A percentile compares a stretch with the other conserved stretches of the same genome.
Evolutionary conservation across 495 filamentous ascomycete species (phyloP).

Genomic region (Aspergillus ostianus): DNA sequence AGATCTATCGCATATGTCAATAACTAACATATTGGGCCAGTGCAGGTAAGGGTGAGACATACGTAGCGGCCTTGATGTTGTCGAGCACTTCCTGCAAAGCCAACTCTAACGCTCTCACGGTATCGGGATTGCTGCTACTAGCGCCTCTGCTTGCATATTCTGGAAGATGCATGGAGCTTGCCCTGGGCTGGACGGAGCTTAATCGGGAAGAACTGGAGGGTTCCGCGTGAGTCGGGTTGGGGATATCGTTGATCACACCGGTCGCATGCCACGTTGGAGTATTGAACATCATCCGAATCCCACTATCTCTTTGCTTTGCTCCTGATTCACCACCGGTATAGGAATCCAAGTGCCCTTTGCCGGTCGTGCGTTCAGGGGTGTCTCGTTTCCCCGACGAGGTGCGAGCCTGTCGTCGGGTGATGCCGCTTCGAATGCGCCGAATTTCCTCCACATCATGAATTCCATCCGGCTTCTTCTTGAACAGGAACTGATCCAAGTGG

Average conservation of each 20-base stretch:
- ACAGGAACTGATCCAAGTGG: slow-evolving; percentile 87
- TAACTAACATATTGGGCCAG: neutral
- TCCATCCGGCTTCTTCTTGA: slow-evolving; percentile 84
- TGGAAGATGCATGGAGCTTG: slow-evolving; percentile 50
- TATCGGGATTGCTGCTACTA: slow-evolving; percentile 65
- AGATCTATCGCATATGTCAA: slow-evolving; percentile 23
- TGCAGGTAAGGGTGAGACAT: slow-evolving; percentile 25
- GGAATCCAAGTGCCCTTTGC: slow-evolving; percentile 31
- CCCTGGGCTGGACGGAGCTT: slow-evolving; percentile 40
- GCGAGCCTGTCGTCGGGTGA: slow-evolving; percentile 77
- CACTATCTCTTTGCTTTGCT: slow-evolving; percentile 31
- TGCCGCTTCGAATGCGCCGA: slow-evolving; percentile 70
- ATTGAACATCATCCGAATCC: slow-evolving; percentile 54
- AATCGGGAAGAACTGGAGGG: slow-evolving; percentile 36
- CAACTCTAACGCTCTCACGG: slow-evolving; percentile 74
- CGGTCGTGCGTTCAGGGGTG: slow-evolving; percentile 35
- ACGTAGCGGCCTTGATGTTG: slow-evolving; percentile 80
- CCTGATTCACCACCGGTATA: slow-evolving; percentile 25
- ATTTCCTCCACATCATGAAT: slow-evolving; percentile 88
- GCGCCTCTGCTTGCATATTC: slow-evolving; percentile 57
- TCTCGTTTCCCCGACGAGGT: slow-evolving; percentile 58
- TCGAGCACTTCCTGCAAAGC: slow-evolving; percentile 77
- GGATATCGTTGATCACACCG: slow-evolving; percentile 78
- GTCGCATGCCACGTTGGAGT: slow-evolving; percentile 74
- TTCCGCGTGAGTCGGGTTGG: slow-evolving; percentile 41